phyloP scores from a whole-genome alignment of 345 rosid species.

The Populus ilicifolia region DNA sequence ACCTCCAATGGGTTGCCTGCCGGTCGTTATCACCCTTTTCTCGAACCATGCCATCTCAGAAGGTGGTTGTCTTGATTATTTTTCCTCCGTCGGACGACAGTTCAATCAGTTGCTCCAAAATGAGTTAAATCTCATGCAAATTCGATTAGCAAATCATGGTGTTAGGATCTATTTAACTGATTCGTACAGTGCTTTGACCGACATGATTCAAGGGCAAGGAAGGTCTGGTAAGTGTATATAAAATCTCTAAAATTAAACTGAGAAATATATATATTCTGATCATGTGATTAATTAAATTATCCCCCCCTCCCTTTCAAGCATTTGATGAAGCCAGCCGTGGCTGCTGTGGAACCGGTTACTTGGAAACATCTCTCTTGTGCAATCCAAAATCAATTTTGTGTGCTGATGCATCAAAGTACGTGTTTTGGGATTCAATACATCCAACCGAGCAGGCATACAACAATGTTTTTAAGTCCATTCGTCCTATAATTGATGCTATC shows the following conservation, averaged over 20 bases:
- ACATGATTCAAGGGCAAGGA: constrained; percentile 38
- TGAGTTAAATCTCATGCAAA: constrained; percentile 40
- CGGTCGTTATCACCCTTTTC: constrained; percentile 55
- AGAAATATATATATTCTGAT: neutral
- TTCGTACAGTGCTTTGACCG: constrained; percentile 29
- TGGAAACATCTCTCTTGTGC: constrained; percentile 56
- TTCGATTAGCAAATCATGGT: constrained; percentile 27
- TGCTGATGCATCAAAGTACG: constrained; percentile 58
- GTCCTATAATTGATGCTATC: constrained; percentile 31
- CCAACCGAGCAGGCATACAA: constrained; percentile 61
- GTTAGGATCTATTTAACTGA: constrained; percentile 38
- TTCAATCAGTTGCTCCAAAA: constrained; percentile 48
- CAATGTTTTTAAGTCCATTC: constrained; percentile 30
- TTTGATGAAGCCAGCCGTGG: constrained; percentile 57
- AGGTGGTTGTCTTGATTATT: constrained; percentile 53
- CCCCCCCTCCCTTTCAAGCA: constrained; percentile 18
- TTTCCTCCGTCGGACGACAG: constrained; percentile 40
- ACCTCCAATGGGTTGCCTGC: constrained; percentile 85
- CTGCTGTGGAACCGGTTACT: constrained; percentile 74
- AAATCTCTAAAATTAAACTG: too few relatives aligned
- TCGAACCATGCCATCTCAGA: constrained; percentile 32
- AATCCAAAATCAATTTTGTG: constrained; percentile 61
- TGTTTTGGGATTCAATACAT: constrained; percentile 84
- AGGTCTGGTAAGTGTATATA: constrained; percentile 34
- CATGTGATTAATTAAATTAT: neutral